Base-by-base conservation (phyloP, 1,284 basidiomycete species). In the Sanghuangporus weigelae region DNA sequence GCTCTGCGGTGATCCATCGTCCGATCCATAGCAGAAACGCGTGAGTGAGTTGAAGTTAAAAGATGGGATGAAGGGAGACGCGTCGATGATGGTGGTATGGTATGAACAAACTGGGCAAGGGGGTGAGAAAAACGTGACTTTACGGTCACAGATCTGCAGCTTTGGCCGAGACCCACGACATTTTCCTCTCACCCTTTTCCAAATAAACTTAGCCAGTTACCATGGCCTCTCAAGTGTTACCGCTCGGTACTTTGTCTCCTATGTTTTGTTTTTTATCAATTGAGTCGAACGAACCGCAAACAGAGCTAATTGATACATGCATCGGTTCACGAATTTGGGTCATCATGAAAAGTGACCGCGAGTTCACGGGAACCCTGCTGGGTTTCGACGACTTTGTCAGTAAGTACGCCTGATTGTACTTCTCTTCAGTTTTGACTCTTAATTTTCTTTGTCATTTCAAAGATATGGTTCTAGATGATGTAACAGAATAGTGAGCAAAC, bases 341-440 rank as follows among this genome's bases (percentile, higher is more conserved):
- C 69, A 86, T 98, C 74, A 96, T 96, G 92, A 97, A 97, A 80
- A 90, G 85, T 68, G 94, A 98, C 68, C 88, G 93, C 60, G 95
- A 98, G 78, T 97, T 97, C 77, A 93, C 91, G 16, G 96, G 96
- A n/a, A 98, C 89, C 2, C 79, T 99, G 56, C 84, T 96, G 50
- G 96, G 97, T 2, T 99, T 99, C 72, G 97, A 99, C 75, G 96
- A 99, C 78, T 99, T 96, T 75, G 96, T 99, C 75, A 99, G 96
- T 98, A 76, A 86, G 96, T 98, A 56, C 31, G 16, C 26, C 23
- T 21, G 46, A 26, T 38, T 10, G 4, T 48, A 11, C 50, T 5
- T 42, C 21, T 21, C 8, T 31, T 7, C 10, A 31, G 12, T 39
- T n/a, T 12, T 36, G 12, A 21, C 36, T 40, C 31, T 59, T 7